Conservation (phyloP, 805 yeast genomes). For the Starmerella apis region DNA sequence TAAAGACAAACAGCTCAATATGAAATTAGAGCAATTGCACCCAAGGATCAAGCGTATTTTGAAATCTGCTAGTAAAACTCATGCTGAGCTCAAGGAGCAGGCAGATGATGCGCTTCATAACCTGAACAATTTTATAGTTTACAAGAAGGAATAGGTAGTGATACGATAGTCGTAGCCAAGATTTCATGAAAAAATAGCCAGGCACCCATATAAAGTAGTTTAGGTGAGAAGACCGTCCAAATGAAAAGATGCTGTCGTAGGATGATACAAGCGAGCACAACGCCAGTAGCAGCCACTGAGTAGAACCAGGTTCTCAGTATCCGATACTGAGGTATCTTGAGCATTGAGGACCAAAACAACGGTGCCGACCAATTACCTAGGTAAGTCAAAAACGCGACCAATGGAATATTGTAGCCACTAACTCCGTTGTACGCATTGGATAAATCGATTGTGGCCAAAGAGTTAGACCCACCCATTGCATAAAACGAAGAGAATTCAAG, state of each 20-base stretch:
- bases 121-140: conserved; percentile 63
- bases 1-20: conserved; percentile 42
- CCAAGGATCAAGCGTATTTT: conserved; percentile 44
- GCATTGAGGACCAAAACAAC: conserved; percentile 55
- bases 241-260: conserved; percentile 80
- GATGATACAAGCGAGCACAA: conserved; percentile 48
- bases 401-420: conserved; percentile 50
- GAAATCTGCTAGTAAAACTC: conserved; percentile 59
- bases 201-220: conserved; percentile 63
- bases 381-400: conserved; percentile 71
- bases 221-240: conserved; percentile 97
- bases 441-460: conserved; percentile 80
- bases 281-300: conserved; percentile 15
- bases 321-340: conserved; percentile 29
- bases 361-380: conserved; percentile 80
- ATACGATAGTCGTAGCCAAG: conserved; percentile 15
- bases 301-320: conserved; percentile 29
- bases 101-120: conserved; percentile 61
- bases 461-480: conserved; percentile 82
- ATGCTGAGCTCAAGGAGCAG: conserved; percentile 45
- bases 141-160: conserved; percentile 38
- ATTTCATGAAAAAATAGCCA: conserved; percentile 43
- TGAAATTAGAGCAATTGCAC: conserved; percentile 36
- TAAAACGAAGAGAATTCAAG: conserved; percentile 72
- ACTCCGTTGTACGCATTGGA: conserved; percentile 90